Evolutionary conservation across 108 stramenopile species (phyloP), one percentile per base, ranked within the genome.

Genomic region (Nannochloropsis granulata): DNA sequence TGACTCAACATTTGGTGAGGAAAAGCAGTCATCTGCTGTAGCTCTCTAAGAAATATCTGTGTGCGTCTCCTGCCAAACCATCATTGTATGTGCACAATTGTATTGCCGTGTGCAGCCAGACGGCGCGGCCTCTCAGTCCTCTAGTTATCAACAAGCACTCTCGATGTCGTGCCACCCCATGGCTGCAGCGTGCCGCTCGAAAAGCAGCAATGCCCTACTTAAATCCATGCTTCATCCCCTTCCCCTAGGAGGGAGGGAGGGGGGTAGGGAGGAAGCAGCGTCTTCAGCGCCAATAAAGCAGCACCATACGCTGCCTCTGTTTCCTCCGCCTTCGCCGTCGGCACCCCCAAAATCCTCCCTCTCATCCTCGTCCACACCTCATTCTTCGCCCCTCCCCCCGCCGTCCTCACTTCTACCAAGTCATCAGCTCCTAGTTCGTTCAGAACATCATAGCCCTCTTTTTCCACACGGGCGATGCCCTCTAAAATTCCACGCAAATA

Each of bases 281-380:
- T 71, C 56, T 86, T 81, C 46, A 86, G 23, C 43, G 95, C 95
- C 23, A 96, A 90, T 34, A 96, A 79, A 0, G 96, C 96, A n/a
- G 94, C 94, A 21, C 96, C 96, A 85, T 90, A 96, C 56, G 93
- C 93, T 0, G 95, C 94, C 88, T 96, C 96, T 3, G 94, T 92
- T 44, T 94, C 92, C 24, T 86, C 82, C 23, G 96, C 95, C 86
- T 79, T 89, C 43, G 84, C 79, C 19, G 95, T 94, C 13, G 85
- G 84, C 12, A 94, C 87, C n/a, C 86, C 86, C 79, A 97, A 85
- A 45, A 92, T 85, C 13, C 94, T 89, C 83, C 93, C 84, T 78
- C 96, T 85, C 91, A 97, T 88, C 45, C 84, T 46, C 44, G 71
- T 92, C 96, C 96, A 97, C 82, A 91, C 88, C 23, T 91, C 88